Evolutionary conservation across 345 rosid genomes (phyloP).

Genomic region (Arabis hirsuta): DNA sequence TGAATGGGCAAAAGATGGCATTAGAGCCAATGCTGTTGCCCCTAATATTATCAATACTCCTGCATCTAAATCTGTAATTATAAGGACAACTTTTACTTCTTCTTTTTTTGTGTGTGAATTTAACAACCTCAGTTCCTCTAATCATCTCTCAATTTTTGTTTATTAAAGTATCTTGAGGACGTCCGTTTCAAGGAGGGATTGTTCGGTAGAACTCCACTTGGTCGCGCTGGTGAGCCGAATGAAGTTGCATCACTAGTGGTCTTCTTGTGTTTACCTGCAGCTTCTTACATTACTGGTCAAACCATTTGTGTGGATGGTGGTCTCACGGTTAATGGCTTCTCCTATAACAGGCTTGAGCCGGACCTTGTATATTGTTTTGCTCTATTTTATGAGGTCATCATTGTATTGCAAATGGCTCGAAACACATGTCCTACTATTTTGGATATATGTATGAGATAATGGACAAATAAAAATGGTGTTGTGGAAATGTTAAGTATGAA

Average conservation of each 20-base stretch:
- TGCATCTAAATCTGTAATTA: conserved; percentile 36
- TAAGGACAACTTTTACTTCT: neutral
- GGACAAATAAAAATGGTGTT: no score
- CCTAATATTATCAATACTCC: conserved; percentile 53
- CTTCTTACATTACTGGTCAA: conserved; percentile 65
- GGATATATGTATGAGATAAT: no score
- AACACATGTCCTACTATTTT: no score
- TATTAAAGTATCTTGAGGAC: conserved; percentile 24
- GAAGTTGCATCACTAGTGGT: conserved; percentile 61
- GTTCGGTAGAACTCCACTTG: conserved; percentile 49
- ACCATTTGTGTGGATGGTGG: conserved; percentile 61
- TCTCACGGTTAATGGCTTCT: conserved; percentile 44
- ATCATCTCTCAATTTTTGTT: neutral
- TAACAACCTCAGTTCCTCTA: neutral
- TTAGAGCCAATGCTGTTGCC: conserved; percentile 58
- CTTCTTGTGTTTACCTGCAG: conserved; percentile 58
- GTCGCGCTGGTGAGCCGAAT: conserved; percentile 49
- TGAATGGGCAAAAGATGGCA: conserved; percentile 71
- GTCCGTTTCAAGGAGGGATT: neutral
- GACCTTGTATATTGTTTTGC: no score
- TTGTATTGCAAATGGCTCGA: no score
- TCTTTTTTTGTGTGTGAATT: no score
- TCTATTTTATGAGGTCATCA: no score
- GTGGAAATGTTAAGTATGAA: no score
- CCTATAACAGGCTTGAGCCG: no score